Conservation (phyloP, 371 early-diverging fungal species). For the Lichtheimia hyalospora region DNA sequence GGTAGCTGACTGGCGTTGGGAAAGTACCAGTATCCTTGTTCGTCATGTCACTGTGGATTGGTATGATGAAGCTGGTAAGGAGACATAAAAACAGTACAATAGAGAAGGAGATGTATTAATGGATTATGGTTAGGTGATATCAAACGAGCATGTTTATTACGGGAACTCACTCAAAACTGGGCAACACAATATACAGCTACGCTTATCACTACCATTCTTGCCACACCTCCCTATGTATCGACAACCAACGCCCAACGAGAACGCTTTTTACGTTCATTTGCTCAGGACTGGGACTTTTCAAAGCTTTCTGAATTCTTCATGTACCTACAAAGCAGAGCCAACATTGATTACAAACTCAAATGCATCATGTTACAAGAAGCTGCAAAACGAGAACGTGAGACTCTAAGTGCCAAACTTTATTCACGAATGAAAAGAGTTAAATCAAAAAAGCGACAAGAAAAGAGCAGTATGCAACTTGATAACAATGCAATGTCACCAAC, state of each 20-base stretch:
- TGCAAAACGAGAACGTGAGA: conserved; percentile 51
- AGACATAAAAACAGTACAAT: conserved; percentile 1
- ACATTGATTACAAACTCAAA: conserved; percentile 70
- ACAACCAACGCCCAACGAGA: conserved; percentile 46
- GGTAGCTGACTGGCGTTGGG: conserved; percentile 67
- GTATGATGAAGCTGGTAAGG: conserved; percentile 38
- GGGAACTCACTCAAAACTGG: conserved; percentile 58
- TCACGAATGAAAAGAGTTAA: conserved; percentile 17
- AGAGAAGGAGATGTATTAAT: not conserved
- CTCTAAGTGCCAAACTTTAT: conserved; percentile 34
- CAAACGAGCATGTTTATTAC: conserved; percentile 52
- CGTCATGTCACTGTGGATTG: conserved; percentile 70
- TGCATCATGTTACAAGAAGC: conserved; percentile 72
- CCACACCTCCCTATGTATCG: conserved; percentile 35
- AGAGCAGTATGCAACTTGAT: too few species aligned
- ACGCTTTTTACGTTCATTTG: conserved; percentile 64
- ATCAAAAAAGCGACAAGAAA: conserved; percentile 1
- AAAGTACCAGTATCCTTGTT: conserved; percentile 63
- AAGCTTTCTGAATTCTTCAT: conserved; percentile 77
- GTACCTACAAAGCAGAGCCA: conserved; percentile 63
- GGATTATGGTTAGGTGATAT: conserved; percentile 36
- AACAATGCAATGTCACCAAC: not conserved
- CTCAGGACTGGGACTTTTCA: conserved; percentile 78
- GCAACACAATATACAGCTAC: conserved; percentile 60
- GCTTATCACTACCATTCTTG: conserved; percentile 40